Evolutionary conservation across 2,329 filamentous ascomycete genomes (phyloP), one percentile per base, ranked within the genome.

Genomic region (Calonectria pseudoturangicola): DNA sequence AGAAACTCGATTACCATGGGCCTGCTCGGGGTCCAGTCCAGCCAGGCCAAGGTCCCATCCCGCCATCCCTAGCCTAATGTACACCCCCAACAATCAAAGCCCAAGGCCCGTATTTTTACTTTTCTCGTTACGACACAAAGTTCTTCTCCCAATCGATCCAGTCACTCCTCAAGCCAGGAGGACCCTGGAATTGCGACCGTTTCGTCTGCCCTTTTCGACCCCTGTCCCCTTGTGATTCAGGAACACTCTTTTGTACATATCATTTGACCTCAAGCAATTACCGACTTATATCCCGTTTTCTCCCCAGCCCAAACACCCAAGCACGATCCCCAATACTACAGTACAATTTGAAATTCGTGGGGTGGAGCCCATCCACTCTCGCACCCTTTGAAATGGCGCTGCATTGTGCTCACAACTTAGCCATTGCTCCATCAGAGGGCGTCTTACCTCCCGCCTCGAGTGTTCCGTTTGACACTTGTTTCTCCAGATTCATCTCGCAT

Each of bases 391-490:
- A 56, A 64, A 64, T 41, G 36, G 10, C 25, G 56, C 54, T n/a
- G 28, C 28, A 58, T 33, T 67, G 39, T 16, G 36, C 69, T 45
- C 62, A 66, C 66, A 10, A 30, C 43, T n/a, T 63, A 48, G 25
- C 47, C 54, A 58, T 54, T 62, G 25, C 54, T 66, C 43, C 56
- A n/a, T 45, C 39, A 6, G 33, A 48, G 18, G 28, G 30, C 21
- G 45, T 64, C 28, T 39, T 21, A 48, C 41, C 71, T 72, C 45
- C 74, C 74, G 73, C 69, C 75, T 70, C 43, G 71, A 76, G 68
- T 68, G 68, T 73, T 56, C 33, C 50, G n/a, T 33, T 27, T 62
- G 51, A 43, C 71, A n/a, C 74, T 68, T 70, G 58, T 73, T 72
- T 71, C 62, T 30, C 21, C 48, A 36, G 62, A 60, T 68, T 64